A percentile compares a stretch with the other conserved stretches of the same genome.
phyloP scores from a whole-genome alignment of 108 stramenopile genomes.

The Cyclotella baltica region DNA sequence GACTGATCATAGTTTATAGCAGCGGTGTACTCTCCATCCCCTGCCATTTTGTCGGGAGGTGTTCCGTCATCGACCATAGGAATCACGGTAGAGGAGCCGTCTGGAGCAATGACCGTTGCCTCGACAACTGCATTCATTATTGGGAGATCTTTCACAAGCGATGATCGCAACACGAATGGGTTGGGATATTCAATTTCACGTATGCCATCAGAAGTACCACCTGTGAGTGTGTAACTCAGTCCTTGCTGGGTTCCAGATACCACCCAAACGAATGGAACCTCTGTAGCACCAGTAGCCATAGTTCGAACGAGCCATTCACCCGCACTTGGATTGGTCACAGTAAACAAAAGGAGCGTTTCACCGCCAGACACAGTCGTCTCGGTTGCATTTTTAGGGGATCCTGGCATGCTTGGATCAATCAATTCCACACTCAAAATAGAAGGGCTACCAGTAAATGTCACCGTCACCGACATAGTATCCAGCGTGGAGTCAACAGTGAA shows the following conservation, averaged over 20 bases:
- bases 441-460: background rate
- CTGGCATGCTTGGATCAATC: background rate
- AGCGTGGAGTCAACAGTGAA: background rate
- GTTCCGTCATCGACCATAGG: background rate
- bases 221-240: background rate
- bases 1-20: background rate
- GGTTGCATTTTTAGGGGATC: background rate
- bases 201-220: background rate
- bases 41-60: background rate
- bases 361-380: background rate
- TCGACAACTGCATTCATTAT: slow-evolving; percentile 5
- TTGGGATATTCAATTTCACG: background rate
- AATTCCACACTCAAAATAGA: background rate
- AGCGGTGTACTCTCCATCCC: background rate
- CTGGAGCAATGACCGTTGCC: background rate
- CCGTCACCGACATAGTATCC: background rate
- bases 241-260: background rate
- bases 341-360: background rate
- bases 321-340: background rate
- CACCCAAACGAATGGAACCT: background rate
- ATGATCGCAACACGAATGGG: background rate
- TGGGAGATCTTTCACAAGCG: background rate
- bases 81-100: background rate
- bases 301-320: background rate
- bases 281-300: background rate